Evolutionary conservation across 768 basidiomycete genomes (phyloP).

Genomic region (Calocera viscosa): DNA sequence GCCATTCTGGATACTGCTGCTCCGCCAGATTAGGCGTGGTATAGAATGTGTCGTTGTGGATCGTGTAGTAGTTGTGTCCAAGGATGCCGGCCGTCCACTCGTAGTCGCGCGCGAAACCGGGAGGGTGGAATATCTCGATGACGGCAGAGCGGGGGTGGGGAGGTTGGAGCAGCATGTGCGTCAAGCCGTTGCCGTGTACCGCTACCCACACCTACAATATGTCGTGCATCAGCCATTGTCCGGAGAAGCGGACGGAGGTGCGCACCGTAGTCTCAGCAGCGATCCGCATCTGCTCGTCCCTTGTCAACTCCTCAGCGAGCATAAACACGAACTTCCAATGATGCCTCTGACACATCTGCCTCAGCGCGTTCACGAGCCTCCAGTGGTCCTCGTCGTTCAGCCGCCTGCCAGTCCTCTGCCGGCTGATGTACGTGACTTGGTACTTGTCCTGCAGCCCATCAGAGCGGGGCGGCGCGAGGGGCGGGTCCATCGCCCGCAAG

Average conservation of each 20-base stretch:
- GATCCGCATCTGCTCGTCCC: constrained; percentile 61
- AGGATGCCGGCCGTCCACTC: constrained; percentile 67
- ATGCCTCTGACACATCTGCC: constrained; percentile 36
- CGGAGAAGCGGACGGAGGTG: constrained; percentile 8
- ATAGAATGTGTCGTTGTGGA: constrained; percentile 65
- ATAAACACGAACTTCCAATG: constrained; percentile 52
- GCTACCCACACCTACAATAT: constrained; percentile 47
- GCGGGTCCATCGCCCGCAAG: not conserved
- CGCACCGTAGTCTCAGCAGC: constrained; percentile 59
- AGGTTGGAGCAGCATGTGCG: constrained; percentile 77
- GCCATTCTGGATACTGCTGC: not conserved
- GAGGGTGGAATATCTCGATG: constrained; percentile 73
- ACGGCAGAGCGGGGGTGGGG: constrained; percentile 62
- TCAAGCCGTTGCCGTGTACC: constrained; percentile 70
- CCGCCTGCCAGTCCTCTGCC: constrained; percentile 43
- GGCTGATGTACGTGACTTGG: constrained; percentile 59
- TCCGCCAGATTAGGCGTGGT: not conserved
- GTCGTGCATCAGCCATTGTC: not conserved
- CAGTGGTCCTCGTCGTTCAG: constrained; percentile 37
- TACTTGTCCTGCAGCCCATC: constrained; percentile 28
- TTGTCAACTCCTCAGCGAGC: constrained; percentile 50
- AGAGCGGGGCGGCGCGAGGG: not conserved
- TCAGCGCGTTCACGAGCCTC: constrained; percentile 32
- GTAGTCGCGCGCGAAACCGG: constrained; percentile 75
- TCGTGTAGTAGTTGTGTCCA: constrained; percentile 59